Base-by-base conservation (phyloP, 805 yeast genomes). In the Kazachstania martiniae region DNA sequence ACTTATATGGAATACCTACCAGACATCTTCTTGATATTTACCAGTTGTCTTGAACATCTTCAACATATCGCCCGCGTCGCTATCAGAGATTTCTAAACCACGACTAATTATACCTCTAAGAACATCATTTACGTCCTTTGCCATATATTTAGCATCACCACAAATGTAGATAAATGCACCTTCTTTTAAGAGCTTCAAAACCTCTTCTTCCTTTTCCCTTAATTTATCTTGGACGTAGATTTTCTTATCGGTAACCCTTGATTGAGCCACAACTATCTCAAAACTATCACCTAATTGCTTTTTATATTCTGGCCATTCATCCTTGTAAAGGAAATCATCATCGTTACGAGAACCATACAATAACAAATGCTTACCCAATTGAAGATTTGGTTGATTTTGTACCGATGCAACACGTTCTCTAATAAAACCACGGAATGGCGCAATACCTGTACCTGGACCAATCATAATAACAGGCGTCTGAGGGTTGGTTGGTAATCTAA, bases 361-460 rank as follows among this genome's bases (percentile, higher is more conserved):
- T 38, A 89, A 65, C 21, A 85, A 34, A 29, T 78, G 71, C 42
- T 77, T 72, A 35, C 96, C 97, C 24, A 83, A 59, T 12, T 65
- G 71, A 33, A 57, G 57, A 16, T 42, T 45, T 3, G 21, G 21
- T 21, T 42, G 40, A 27, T 55, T 57, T 37, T 65, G 65, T n/a
- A 61, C 61, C 50, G 63, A 72, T 27, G 61, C 58, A 12, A 77
- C 83, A 47, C 87, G 77, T 56, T 89, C 98, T 63, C 93, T 77
- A 24, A 89, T 61, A 45, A 89, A 89, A 4, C 94, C 98, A 63
- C 98, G 77, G 66, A 91, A 84, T 40, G 98, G 98, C 7, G 98
- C 97, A 33, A 89, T 86, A 57, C 98, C 98, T 3, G 98, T 91
- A 43, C 98, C 98, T 25, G 98, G 97, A 18, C 98, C 98, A 51